phyloP scores from a whole-genome alignment of 768 basidiomycete genomes.

The Boletus vermiculosoides region DNA sequence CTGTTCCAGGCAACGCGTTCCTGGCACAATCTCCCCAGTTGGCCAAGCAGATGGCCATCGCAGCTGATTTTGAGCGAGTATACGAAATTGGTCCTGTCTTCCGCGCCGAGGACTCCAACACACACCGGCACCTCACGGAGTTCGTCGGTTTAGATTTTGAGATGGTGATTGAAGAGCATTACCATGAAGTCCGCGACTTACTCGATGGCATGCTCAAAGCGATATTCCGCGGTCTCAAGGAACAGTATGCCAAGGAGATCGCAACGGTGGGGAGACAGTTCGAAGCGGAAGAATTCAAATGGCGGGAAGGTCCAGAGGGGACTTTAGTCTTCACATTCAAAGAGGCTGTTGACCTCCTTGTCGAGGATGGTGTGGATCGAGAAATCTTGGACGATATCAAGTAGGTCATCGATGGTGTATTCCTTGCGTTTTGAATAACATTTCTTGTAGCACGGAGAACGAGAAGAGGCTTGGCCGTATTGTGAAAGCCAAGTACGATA shows the following conservation, averaged over 20 bases:
- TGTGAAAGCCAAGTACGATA: conserved; percentile 91
- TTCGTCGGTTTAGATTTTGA: conserved; percentile 99
- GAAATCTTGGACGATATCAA: conserved; percentile 87
- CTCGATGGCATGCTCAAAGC: conserved; percentile 83
- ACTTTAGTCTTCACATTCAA: conserved; percentile 84
- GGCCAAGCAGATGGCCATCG: conserved; percentile 99
- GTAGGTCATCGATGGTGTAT: conserved; percentile 39
- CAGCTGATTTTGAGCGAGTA: conserved; percentile 96
- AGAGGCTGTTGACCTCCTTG: conserved; percentile 84
- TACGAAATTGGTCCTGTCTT: conserved; percentile 98
- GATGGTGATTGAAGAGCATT: conserved; percentile 98
- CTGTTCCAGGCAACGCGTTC: conserved; percentile 72
- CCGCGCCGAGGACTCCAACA: conserved; percentile 96
- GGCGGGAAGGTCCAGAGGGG: conserved; percentile 64
- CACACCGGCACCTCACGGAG: conserved; percentile 97
- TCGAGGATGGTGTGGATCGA: conserved; percentile 79
- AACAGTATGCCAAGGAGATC: conserved; percentile 80
- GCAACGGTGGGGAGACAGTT: conserved; percentile 80
- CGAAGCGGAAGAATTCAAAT: conserved; percentile 95
- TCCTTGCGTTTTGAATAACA: conserved; percentile 3
- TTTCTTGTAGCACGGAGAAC: conserved; percentile 76
- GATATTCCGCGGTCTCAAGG: conserved; percentile 82
- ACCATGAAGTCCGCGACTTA: conserved; percentile 94
- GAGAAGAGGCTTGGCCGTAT: conserved; percentile 91
- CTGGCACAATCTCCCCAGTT: conserved; percentile 97